These are phyloP conservation scores for Collybia sordida DNA, from an alignment of 768 basidiomycete genomes.

Conservation along the genomic window DNA sequence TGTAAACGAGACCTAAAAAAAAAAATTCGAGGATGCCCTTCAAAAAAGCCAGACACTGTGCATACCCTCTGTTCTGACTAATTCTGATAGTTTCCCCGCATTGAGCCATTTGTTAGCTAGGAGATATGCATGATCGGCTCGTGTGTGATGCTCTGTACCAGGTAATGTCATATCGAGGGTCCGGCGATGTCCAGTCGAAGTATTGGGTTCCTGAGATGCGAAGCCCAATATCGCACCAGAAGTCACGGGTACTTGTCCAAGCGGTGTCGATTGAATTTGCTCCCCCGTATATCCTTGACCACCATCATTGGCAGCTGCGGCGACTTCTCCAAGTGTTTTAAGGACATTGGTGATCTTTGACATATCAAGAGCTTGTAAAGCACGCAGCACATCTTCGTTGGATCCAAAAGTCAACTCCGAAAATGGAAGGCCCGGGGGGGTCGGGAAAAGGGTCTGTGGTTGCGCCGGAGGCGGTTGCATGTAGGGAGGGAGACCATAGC, in stretches of 20 bases:
- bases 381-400: slow-evolving; percentile 73
- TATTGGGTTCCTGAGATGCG: slow-evolving; percentile 25
- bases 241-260: slow-evolving; percentile 40
- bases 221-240: slow-evolving; percentile 44
- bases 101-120: slow-evolving; percentile 82
- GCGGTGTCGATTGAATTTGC: slow-evolving; percentile 26
- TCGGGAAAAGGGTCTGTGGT: slow-evolving; percentile 20
- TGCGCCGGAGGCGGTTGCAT: slow-evolving; percentile 18
- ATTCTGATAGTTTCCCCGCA: slow-evolving; percentile 62
- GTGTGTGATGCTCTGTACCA: slow-evolving; percentile 38
- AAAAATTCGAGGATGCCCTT: slow-evolving; percentile 3
- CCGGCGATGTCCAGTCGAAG: slow-evolving; percentile 29
- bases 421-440: slow-evolving; percentile 22
- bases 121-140: slow-evolving; percentile 61
- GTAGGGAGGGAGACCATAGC: slow-evolving; percentile 20
- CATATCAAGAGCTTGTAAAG: slow-evolving; percentile 71
- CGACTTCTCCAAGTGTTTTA: slow-evolving; percentile 61
- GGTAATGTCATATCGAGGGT: slow-evolving; percentile 43
- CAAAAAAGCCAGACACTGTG: not conserved
- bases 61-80: slow-evolving; percentile 68
- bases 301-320: slow-evolving; percentile 35
- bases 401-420: slow-evolving; percentile 48
- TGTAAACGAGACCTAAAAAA: slow-evolving; percentile 72
- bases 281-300: slow-evolving; percentile 25
- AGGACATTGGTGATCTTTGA: slow-evolving; percentile 69